These are phyloP conservation scores for Colletotrichum chrysophilum DNA, from an alignment of 2,329 filamentous ascomycete genomes.

Conservation along the genomic window DNA sequence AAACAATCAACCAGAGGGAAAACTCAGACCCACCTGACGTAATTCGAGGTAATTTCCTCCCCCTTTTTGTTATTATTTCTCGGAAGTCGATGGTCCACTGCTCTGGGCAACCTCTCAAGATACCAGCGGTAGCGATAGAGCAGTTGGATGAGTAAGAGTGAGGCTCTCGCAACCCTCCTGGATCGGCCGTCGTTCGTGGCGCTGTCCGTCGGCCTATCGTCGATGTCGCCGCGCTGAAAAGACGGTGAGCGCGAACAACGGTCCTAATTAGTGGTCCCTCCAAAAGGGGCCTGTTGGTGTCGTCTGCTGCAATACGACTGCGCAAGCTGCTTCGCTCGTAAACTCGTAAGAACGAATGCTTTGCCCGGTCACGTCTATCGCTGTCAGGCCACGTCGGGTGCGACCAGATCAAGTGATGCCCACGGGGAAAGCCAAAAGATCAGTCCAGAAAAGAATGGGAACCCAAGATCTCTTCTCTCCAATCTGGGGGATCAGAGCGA, in stretches of 20 bases:
- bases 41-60: constrained; percentile 6
- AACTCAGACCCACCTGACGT: constrained; percentile 17
- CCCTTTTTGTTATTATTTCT: background rate
- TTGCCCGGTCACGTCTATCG: background rate
- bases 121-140: background rate
- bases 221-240: background rate
- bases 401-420: background rate
- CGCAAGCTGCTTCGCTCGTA: background rate
- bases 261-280: background rate
- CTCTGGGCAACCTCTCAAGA: background rate
- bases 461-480: background rate
- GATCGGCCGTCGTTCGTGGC: background rate
- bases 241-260: constrained; percentile 12
- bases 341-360: background rate
- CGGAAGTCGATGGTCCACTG: background rate
- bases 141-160: background rate
- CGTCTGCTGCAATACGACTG: constrained; percentile 11
- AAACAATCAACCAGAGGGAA: background rate
- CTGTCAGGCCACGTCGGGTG: constrained; percentile 5
- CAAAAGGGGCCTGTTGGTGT: background rate
- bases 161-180: background rate
- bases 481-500: background rate
- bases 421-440: background rate
- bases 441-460: background rate
- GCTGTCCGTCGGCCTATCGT: background rate